Percentiles rank a stretch among this genome's conserved stretches.
These are phyloP conservation scores for Phytophthora idaei DNA, from an alignment of 352 stramenopile species.

Conservation along the genomic window DNA sequence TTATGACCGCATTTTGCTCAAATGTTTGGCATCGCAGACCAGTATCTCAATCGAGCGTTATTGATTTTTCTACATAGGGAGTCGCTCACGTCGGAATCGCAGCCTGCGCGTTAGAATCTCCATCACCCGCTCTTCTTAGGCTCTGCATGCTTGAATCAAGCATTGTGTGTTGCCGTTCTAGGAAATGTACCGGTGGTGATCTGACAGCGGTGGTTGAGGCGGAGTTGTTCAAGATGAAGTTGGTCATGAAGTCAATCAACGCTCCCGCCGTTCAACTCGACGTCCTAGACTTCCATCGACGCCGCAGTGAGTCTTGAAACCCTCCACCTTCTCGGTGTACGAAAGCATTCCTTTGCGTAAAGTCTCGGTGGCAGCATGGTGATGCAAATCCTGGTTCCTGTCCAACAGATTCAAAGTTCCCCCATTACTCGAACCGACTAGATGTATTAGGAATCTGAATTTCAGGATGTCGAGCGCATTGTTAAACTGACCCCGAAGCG, in stretches of 20 bases:
- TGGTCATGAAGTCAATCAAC: background rate
- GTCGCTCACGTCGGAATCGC: too few species aligned
- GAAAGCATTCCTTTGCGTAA: background rate
- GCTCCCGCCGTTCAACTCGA: background rate
- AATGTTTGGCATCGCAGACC: conserved; percentile 3
- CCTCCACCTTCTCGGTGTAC: conserved; percentile 7
- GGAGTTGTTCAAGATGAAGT: conserved; percentile 4
- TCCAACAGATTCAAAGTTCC: conserved; percentile 22
- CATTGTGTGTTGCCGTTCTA: too few species aligned
- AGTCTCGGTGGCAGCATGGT: background rate
- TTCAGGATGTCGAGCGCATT: conserved; percentile 1
- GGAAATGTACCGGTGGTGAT: conserved; percentile 3
- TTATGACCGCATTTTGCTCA: too few species aligned
- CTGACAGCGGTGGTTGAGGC: conserved; percentile 11
- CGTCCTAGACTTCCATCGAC: too few species aligned
- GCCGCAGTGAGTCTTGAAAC: too few species aligned
- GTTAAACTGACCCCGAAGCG: conserved; percentile 5
- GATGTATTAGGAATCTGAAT: background rate
- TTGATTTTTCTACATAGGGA: too few species aligned
- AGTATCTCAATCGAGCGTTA: background rate
- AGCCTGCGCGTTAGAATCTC: too few species aligned
- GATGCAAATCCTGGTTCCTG: conserved; percentile 31
- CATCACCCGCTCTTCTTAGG: too few species aligned
- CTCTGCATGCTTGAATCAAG: too few species aligned
- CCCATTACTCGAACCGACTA: conserved; percentile 14